Evolutionary conservation across 1,139 yeast genomes (phyloP), one percentile per base, ranked within the genome.

Genomic region (Saccharomyces uvarum): DNA sequence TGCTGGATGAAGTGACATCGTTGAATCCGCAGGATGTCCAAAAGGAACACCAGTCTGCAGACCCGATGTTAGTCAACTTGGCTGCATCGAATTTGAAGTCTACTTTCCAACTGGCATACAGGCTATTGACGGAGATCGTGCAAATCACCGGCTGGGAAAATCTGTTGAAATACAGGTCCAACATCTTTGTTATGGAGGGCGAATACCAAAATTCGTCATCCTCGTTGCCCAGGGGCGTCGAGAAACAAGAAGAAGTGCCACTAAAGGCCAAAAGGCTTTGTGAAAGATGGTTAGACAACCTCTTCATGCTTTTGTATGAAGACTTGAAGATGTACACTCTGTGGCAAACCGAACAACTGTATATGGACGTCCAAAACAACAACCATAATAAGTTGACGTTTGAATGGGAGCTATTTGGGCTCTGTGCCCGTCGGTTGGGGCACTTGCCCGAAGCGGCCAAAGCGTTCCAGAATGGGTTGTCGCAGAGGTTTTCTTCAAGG

Each of bases 131-230:
- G 0, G 79, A 77, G 49, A 83, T 93, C 61, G 93, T 84, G 28
- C 78, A 80, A 58, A 80, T 81, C 56, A 83, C 89, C 9, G 98
- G 98, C 2, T 95, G 99, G 99, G 95, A 90, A 62, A 78, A 83
- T 28, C 75, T 93, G 56, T 77, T 93, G 66, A 84, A 83, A 64
- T 80, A 86, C 60, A 82, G 99, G 65, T 91, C 97, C 9, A 84
- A 84, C 60, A 91, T 91, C 9, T 93, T 93, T 69, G 96, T 93
- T 42, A 95, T 95, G 99, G 98, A 93, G 66, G 96, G 89, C 64
- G 99, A 93, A 66, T 90, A 73, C 65, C 61, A 72, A 66, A 59
- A 66, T 57, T 55, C 72, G 24, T 57, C 67, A 61, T 19, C 56
- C 55, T 26, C 75, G 76, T 55, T 81, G 79, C 64, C 79, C 51